A percentile compares a stretch with the other conserved stretches of the same genome.
Conservation (phyloP, 83 land plant species). For the Larix sibirica region DNA sequence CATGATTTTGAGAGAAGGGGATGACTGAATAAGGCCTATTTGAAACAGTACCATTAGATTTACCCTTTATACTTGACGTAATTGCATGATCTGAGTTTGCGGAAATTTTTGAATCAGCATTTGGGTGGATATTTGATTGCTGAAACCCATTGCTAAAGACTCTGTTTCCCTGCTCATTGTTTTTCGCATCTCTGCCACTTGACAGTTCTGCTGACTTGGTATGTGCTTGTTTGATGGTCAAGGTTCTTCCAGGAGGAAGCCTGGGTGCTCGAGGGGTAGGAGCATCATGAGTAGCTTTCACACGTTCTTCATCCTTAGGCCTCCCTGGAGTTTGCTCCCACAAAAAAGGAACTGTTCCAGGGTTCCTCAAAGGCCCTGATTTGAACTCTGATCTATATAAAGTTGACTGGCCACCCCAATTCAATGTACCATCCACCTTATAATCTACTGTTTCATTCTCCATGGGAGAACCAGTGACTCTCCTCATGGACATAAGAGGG, state of each 20-base stretch:
- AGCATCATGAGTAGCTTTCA: constrained; percentile 11
- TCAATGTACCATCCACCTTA: neutral
- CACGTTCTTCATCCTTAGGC: constrained; percentile 31
- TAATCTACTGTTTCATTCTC: constrained; percentile 1
- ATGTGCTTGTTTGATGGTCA: constrained; percentile 17
- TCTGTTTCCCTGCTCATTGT: neutral
- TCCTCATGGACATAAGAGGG: constrained; percentile 59
- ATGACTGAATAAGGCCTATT: neutral
- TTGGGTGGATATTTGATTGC: neutral
- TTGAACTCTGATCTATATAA: constrained; percentile 17
- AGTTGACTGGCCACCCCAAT: neutral
- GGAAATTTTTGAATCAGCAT: neutral
- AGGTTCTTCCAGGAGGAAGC: constrained; percentile 42
- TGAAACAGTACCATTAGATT: neutral
- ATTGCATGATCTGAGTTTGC: neutral
- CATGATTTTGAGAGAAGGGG: neutral
- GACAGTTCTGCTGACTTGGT: neutral
- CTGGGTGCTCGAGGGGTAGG: constrained; percentile 33
- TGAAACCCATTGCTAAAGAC: neutral
- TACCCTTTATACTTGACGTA: neutral
- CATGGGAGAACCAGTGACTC: constrained; percentile 11
- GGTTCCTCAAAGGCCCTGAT: constrained; percentile 45
- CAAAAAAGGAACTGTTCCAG: constrained; percentile 60
- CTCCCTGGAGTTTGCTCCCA: constrained; percentile 72
- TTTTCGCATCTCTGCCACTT: neutral